Evolutionary conservation across 202 grass and related monocot species (phyloP).

Genomic region (Hordeum pubiflorum): DNA sequence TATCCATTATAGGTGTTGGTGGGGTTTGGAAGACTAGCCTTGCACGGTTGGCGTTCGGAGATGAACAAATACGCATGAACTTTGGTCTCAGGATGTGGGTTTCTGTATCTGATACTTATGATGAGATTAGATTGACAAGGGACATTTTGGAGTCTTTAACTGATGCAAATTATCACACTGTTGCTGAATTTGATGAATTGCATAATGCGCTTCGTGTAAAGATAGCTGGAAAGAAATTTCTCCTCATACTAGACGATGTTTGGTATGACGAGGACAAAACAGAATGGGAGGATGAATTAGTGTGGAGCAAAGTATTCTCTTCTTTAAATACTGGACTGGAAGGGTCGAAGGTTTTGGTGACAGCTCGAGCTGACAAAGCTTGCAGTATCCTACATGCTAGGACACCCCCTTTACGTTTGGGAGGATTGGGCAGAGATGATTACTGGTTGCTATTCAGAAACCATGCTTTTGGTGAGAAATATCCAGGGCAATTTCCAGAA

Average conservation of each 20-base stretch:
- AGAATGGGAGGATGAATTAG: not conserved
- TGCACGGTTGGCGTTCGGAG: not conserved
- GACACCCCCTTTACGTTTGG: not conserved
- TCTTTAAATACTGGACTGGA: not conserved
- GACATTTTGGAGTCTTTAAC: constrained; percentile 10
- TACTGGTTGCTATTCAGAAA: constrained; percentile 15
- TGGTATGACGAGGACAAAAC: constrained; percentile 1
- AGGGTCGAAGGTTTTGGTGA: not conserved
- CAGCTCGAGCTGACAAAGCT: constrained; percentile 1
- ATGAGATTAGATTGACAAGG: not conserved
- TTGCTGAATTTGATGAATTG: not conserved
- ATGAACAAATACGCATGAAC: not conserved
- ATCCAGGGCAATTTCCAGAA: not conserved
- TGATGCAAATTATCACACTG: not conserved
- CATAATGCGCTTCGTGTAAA: not conserved
- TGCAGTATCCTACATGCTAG: not conserved
- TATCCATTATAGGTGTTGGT: not conserved
- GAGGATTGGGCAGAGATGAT: not conserved
- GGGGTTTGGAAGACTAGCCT: constrained; percentile 7
- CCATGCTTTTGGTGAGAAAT: not conserved
- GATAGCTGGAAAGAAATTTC: not conserved
- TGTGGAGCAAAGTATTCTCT: not conserved
- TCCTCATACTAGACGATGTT: not conserved
- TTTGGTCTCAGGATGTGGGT: not conserved
- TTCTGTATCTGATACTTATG: constrained; percentile 3